phyloP scores from a whole-genome alignment of 2,329 filamentous ascomycete species.

The Neopestalotiopsis rosae region DNA sequence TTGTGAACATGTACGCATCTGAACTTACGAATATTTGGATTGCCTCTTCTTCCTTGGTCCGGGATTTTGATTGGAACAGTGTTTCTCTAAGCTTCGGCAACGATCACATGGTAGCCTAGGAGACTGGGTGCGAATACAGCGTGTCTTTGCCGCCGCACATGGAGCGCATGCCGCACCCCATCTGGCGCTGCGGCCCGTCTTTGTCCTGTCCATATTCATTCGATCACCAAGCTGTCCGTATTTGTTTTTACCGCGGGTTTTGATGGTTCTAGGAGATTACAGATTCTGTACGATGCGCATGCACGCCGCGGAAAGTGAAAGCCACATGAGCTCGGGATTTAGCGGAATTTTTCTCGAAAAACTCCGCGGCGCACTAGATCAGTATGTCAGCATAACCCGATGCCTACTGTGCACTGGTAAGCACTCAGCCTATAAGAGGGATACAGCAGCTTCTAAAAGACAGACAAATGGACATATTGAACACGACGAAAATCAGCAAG shows the following conservation, averaged over 20 bases:
- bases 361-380: background rate
- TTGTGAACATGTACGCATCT: background rate
- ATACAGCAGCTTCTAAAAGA: background rate
- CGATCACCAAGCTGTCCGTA: too few relatives aligned
- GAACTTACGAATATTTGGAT: background rate
- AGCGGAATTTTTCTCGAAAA: constrained; percentile 4
- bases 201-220: background rate
- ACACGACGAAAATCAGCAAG: background rate
- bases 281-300: background rate
- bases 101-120: constrained; percentile 4
- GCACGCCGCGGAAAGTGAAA: constrained; percentile 5
- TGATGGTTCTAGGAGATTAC: too few relatives aligned
- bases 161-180: constrained; percentile 8
- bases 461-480: background rate
- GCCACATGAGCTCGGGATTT: background rate
- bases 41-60: constrained; percentile 4
- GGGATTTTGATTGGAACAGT: background rate
- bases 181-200: constrained; percentile 3
- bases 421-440: background rate
- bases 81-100: constrained; percentile 13
- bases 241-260: too few relatives aligned
- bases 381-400: background rate
- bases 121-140: constrained; percentile 5
- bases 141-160: constrained; percentile 6
- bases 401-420: background rate